phyloP scores from a whole-genome alignment of 305 asterid genomes.

The Andrographis paniculata region DNA sequence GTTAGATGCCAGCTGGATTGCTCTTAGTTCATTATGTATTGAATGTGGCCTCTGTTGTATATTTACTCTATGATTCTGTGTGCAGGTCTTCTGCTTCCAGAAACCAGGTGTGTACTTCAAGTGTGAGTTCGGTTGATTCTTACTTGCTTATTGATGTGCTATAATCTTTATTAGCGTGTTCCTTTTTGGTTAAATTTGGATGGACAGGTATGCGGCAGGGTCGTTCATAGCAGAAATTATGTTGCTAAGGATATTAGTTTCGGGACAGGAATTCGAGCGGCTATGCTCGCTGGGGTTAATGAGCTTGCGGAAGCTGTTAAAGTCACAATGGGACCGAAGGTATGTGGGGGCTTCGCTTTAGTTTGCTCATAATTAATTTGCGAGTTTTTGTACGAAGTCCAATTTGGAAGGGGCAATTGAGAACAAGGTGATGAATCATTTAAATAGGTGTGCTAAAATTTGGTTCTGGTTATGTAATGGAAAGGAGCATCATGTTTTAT shows the following conservation, averaged over 20 bases:
- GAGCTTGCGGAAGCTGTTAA: conserved; percentile 96
- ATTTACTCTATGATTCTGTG: conserved; percentile 6
- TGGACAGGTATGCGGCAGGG: conserved; percentile 42
- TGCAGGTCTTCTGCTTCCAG: conserved; percentile 61
- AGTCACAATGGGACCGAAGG: conserved; percentile 98
- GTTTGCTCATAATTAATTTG: conserved; percentile 1
- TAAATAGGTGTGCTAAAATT: neutral
- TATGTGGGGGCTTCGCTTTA: conserved; percentile 13
- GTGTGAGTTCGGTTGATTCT: conserved; percentile 2
- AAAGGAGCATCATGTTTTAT: too few relatives aligned
- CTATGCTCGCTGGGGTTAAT: conserved; percentile 77
- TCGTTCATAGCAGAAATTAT: conserved; percentile 57
- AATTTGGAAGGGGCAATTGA: neutral
- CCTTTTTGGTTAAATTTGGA: conserved; percentile 15
- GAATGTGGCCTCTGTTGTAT: neutral
- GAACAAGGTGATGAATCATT: neutral
- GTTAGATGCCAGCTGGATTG: conserved; percentile 20
- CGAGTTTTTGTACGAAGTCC: conserved; percentile 1
- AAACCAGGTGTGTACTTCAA: conserved; percentile 33
- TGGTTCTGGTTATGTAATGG: neutral
- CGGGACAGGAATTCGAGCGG: conserved; percentile 63
- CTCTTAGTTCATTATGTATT: neutral
- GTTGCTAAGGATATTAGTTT: conserved; percentile 76
- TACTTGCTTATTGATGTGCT: neutral
- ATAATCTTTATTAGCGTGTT: neutral